Percentiles rank a stretch among this genome's conserved stretches.
phyloP scores from a whole-genome alignment of 176 grass and related monocot genomes.

The Calamus simplicifolius region DNA sequence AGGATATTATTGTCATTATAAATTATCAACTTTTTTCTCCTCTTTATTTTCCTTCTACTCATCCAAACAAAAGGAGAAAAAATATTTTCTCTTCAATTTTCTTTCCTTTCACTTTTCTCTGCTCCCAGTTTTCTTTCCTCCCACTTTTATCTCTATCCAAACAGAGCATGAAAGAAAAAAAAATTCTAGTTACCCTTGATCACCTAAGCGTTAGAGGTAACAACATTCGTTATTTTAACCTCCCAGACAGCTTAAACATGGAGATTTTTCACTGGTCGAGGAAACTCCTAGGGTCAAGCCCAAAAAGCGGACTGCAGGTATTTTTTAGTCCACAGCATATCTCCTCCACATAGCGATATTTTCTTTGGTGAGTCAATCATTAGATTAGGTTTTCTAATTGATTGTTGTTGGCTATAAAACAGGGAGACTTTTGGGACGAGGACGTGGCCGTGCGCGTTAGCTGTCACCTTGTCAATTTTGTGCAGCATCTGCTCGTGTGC shows the following conservation, averaged over 20 bases:
- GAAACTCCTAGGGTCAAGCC: conserved; percentile 75
- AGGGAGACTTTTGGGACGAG: conserved; percentile 71
- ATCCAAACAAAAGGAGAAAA: no score
- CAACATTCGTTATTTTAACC: conserved; percentile 90
- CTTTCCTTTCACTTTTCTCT: no score
- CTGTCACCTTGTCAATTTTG: conserved; percentile 15
- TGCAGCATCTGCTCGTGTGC: background rate
- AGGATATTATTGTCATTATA: no score
- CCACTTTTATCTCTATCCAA: no score
- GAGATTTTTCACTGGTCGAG: conserved; percentile 78
- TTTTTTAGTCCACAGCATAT: background rate
- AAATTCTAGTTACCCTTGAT: conserved; percentile 75
- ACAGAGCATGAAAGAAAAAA: no score
- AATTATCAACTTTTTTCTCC: no score
- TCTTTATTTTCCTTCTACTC: no score
- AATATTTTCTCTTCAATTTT: no score
- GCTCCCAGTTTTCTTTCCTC: no score
- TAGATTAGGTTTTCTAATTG: conserved; percentile 12
- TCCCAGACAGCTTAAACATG: conserved; percentile 86
- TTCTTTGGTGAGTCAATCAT: background rate
- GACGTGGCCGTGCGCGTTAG: conserved; percentile 68
- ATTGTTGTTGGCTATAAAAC: conserved; percentile 6
- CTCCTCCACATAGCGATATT: background rate
- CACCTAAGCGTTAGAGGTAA: conserved; percentile 88
- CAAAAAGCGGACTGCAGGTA: conserved; percentile 77